phyloP scores from a whole-genome alignment of 2,329 filamentous ascomycete genomes.

The Epichloe gansuensis region DNA sequence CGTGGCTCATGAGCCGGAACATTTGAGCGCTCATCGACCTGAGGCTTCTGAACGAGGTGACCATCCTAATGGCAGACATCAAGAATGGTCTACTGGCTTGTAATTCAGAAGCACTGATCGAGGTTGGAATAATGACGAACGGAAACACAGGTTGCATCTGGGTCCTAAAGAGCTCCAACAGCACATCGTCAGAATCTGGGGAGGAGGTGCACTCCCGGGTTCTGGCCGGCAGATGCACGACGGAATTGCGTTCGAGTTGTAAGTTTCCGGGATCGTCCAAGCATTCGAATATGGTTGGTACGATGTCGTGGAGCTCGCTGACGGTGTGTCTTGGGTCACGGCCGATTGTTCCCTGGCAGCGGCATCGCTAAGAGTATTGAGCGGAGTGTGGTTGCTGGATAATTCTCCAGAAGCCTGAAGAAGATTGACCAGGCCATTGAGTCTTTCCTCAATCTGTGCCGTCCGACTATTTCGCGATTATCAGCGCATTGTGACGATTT shows the following conservation, averaged over 20 bases:
- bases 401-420: slow-evolving; percentile 32
- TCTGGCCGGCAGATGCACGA: slow-evolving; percentile 35
- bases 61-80: slow-evolving; percentile 37
- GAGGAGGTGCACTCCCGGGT: slow-evolving; percentile 25
- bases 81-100: slow-evolving; percentile 32
- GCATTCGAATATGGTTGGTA: slow-evolving; percentile 9
- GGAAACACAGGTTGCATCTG: slow-evolving; percentile 32
- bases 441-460: slow-evolving; percentile 35
- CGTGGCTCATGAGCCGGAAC: slow-evolving; percentile 31
- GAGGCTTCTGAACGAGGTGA: slow-evolving; percentile 34
- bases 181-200: slow-evolving; percentile 33
- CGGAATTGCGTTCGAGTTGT: slow-evolving; percentile 34
- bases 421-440: slow-evolving; percentile 37
- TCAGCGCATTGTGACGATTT: neutral
- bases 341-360: slow-evolving; percentile 15
- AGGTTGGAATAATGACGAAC: slow-evolving; percentile 32
- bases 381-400: slow-evolving; percentile 11
- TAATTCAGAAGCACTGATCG: slow-evolving; percentile 24
- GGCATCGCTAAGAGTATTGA: slow-evolving; percentile 17
- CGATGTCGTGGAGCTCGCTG: slow-evolving; percentile 8
- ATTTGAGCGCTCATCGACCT: slow-evolving; percentile 38
- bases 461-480: slow-evolving; percentile 25
- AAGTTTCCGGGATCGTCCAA: slow-evolving; percentile 26
- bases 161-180: slow-evolving; percentile 32
- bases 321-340: slow-evolving; percentile 15